A percentile compares a stretch with the other conserved stretches of the same genome.
Conservation (phyloP, 495 filamentous ascomycete genomes). For the Bombardia bombarda region DNA sequence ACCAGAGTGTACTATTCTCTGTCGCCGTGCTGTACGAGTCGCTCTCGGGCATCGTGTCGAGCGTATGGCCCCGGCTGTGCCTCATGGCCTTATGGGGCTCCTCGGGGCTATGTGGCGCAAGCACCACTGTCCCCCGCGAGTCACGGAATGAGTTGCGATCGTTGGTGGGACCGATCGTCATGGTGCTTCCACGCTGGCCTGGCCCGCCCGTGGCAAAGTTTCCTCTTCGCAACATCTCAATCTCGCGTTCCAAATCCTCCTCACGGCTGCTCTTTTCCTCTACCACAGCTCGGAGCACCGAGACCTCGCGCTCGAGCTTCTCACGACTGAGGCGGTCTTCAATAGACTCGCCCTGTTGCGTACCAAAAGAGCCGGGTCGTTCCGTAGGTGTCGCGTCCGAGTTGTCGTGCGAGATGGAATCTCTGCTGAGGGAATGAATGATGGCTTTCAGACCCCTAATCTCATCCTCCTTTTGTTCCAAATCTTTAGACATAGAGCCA, state of each 20-base stretch:
- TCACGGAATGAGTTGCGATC: conserved; percentile 47
- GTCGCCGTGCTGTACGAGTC: conserved; percentile 66
- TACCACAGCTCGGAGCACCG: conserved; percentile 61
- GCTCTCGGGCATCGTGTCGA: conserved; percentile 61
- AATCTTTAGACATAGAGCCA: conserved; percentile 51
- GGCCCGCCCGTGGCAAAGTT: conserved; percentile 17
- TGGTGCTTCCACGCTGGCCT: conserved; percentile 37
- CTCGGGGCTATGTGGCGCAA: conserved; percentile 36
- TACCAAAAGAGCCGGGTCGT: conserved; percentile 29
- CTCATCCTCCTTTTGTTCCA: conserved; percentile 94
- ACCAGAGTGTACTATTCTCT: conserved; percentile 71
- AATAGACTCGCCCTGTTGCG: conserved; percentile 43
- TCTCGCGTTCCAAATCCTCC: conserved; percentile 83
- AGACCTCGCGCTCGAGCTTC: conserved; percentile 68
- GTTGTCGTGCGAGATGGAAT: conserved; percentile 48
- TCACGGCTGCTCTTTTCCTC: conserved; percentile 69
- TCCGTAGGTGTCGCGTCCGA: conserved; percentile 35
- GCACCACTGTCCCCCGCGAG: conserved; percentile 49
- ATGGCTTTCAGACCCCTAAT: conserved; percentile 96
- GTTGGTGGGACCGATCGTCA: conserved; percentile 44
- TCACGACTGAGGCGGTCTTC: conserved; percentile 48
- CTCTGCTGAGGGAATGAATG: conserved; percentile 85
- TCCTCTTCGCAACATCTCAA: conserved; percentile 55
- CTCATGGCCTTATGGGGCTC: conserved; percentile 18
- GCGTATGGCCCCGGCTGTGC: conserved; percentile 38